A percentile compares a stretch with the other conserved stretches of the same genome.
Conservation (phyloP, 495 filamentous ascomycete genomes). For the Podospora fimiseda region DNA sequence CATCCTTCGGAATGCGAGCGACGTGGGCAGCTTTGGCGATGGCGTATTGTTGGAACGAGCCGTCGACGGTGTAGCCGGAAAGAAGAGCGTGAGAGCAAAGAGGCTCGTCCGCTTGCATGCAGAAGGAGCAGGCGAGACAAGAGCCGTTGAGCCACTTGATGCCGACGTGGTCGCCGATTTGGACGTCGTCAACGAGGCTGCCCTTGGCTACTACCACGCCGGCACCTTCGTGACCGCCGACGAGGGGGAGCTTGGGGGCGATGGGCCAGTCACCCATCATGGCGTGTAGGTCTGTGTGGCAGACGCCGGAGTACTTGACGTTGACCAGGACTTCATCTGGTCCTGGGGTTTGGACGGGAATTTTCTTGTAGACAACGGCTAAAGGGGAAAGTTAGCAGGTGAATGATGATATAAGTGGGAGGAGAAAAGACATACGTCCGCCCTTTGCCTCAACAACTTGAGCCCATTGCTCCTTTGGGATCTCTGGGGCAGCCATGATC, state of each 20-base stretch:
- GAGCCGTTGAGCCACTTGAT: slow-evolving; percentile 89
- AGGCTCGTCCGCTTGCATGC: slow-evolving; percentile 61
- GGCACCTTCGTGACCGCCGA: slow-evolving; percentile 92
- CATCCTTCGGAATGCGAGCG: slow-evolving; percentile 67
- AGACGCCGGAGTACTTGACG: slow-evolving; percentile 89
- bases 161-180: slow-evolving; percentile 76
- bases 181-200: slow-evolving; percentile 60
- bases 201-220: slow-evolving; percentile 79
- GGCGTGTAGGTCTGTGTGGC: slow-evolving; percentile 84
- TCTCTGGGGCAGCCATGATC: slow-evolving; percentile 10
- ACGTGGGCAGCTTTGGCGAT: slow-evolving; percentile 80
- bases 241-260: slow-evolving; percentile 68
- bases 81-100: slow-evolving; percentile 67
- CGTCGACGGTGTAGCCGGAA: slow-evolving; percentile 88
- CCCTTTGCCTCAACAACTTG: slow-evolving; percentile 76
- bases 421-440: slow-evolving; percentile 45
- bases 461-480: slow-evolving; percentile 79
- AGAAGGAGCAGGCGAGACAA: slow-evolving; percentile 74
- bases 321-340: slow-evolving; percentile 87
- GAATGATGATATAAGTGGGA: background rate
- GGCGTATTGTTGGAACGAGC: slow-evolving; percentile 87
- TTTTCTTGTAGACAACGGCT: slow-evolving; percentile 72
- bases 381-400: slow-evolving; percentile 11
- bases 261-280: slow-evolving; percentile 87
- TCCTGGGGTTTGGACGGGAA: slow-evolving; percentile 69